Base-by-base conservation (phyloP, 305 asterid genomes). In the Coffea humblotiana region DNA sequence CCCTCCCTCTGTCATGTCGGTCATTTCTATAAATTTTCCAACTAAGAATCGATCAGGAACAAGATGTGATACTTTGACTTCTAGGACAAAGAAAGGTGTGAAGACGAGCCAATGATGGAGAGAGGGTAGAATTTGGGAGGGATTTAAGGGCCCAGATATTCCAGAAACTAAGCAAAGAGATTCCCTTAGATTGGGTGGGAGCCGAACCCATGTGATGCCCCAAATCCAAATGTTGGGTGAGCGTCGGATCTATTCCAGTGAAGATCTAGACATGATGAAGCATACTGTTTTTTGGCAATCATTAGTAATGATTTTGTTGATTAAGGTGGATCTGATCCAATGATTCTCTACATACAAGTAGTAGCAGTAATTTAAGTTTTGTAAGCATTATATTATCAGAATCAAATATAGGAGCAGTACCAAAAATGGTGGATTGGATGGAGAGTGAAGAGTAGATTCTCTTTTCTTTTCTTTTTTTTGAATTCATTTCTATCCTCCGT, bases 141-240 rank as follows among this genome's bases (percentile, higher is more conserved):
- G 88, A 77, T 23, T 65, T 90, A 77, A 85, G 93, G 88, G 89
- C 83, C 0, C 86, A 75, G 78, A 84, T 90, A 86, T 85, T 90
- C 56, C 88, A 87, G 83, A 90, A 65, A 52, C 49, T 88, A 32
- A 84, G 91, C 85, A 82, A 84, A 67, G 93, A 87, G 66, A 90
- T 88, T 56, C 90, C 93, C 0, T 71, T 90, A 47, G 89, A 84
- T 64, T 63, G 77, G 80, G 74, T 45, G 32, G 9, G 82, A 72
- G 48, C 58, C 77, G 52, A 73, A 58, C 43, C 7, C 75, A 1
- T 15, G 45, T 4, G 77, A 65, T 35, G 45, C 70, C 10, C 35
- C 86, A 5, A 85, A 85, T 40, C 92, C 96, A 72, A 92, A 91
- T 71, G 88, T 92, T 0, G 96, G 87, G 4, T 91, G 98, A 97